Base-by-base conservation (phyloP, 768 basidiomycete species). In the Mycena sanguinolenta region DNA sequence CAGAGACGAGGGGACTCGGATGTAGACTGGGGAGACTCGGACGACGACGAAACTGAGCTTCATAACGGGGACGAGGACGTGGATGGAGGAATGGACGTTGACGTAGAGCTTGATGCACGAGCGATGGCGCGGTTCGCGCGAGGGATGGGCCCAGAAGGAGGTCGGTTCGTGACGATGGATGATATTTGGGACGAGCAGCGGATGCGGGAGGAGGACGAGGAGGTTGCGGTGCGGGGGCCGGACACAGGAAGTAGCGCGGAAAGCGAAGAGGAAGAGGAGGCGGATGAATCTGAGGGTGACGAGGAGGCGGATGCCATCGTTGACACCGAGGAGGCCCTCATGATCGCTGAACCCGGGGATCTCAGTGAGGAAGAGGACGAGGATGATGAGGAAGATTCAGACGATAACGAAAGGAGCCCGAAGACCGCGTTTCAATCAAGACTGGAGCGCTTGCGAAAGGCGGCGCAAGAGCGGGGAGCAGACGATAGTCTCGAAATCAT, bases 1-100 rank as follows among this genome's bases (percentile, higher is more conserved):
- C 81, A 88, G 77, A 84, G 91, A 59, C 79, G 82, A 52, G 91
- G 85, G 0, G 92, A 92, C 75, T 91, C 90, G 32, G 93, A 94
- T 75, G 68, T 93, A 16, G 89, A 92, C 50, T 92, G 90, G 89
- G 91, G 89, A 2, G 86, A 85, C 54, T 81, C 77, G 5, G 83
- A 81, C 17, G 84, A 80, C 12, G 83, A 75, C 10, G 83, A 78
- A 42, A 82, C 75, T 14, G 72, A 76, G 3, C 39, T 14, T 39
- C 9, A 14, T 4, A 14, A 39, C 3, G 39, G 39, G 39, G 39
- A 39, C 39, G 39, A 71, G 36, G 75, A 58, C 16, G 74, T 70
- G 4, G 79, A 79, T 1, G 86, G 85, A 61, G 91, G 84, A 25
- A 94, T 94, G 92, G 66, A 72, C 27, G 75, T 63, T 23, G 93